A percentile compares a stretch with the other conserved stretches of the same genome.
These are phyloP conservation scores for Lathyrus aphaca DNA, from an alignment of 306 rosid genomes.

Conservation along the genomic window DNA sequence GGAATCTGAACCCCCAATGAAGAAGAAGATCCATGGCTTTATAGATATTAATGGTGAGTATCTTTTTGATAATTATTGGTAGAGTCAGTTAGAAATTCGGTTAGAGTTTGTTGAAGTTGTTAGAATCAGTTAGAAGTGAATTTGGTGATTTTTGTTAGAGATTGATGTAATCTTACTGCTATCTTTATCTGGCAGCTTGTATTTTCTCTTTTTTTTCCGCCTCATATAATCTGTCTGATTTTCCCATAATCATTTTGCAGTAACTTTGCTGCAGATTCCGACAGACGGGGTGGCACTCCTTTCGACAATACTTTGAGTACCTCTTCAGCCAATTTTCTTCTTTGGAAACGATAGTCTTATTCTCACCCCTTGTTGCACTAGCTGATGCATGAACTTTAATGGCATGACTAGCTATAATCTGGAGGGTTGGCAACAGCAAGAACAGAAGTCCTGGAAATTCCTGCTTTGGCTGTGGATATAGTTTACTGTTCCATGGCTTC, in stretches of 20 bases:
- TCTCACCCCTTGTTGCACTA: slow-evolving; percentile 58
- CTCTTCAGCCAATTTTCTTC: slow-evolving; percentile 98
- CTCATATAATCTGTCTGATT: slow-evolving; percentile 99
- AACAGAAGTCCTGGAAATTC: slow-evolving; percentile 96
- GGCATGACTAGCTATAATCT: slow-evolving; percentile 88
- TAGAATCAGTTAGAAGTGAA: no score
- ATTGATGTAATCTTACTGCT: no score
- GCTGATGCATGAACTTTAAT: slow-evolving; percentile 90
- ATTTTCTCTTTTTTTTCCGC: slow-evolving; percentile 87
- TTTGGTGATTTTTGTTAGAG: no score
- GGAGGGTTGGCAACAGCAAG: slow-evolving; percentile 99
- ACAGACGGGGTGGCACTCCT: slow-evolving; percentile 78
- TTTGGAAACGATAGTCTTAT: slow-evolving; percentile 51
- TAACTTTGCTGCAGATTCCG: slow-evolving; percentile 88
- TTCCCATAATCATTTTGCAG: slow-evolving; percentile 79
- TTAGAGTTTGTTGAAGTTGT: no score
- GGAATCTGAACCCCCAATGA: no score
- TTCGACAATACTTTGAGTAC: slow-evolving; percentile 87
- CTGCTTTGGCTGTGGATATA: slow-evolving; percentile 97
- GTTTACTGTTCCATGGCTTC: slow-evolving; percentile 99
- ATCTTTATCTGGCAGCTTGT: no score
- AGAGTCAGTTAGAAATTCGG: no score
- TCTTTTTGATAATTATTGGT: no score
- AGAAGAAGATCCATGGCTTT: no score
- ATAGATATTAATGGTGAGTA: no score